phyloP scores from a whole-genome alignment of 805 yeast species.

The Ogataea pilisensis region DNA sequence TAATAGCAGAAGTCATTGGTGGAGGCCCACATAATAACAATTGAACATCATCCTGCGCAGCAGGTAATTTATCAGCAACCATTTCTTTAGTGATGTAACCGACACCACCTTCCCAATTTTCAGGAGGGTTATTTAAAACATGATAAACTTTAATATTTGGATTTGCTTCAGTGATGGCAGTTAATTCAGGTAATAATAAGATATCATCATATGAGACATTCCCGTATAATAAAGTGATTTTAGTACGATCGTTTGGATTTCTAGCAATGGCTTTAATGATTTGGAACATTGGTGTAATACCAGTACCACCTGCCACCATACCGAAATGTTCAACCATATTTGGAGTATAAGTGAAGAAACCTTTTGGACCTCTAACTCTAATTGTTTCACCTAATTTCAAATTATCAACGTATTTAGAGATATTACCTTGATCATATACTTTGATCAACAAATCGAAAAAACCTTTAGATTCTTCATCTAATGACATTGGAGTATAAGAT shows the following conservation, averaged over 20 bases:
- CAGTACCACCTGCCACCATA: constrained; percentile 97
- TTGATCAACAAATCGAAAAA: constrained; percentile 82
- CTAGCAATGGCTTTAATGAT: constrained; percentile 75
- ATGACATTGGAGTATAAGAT: constrained; percentile 87
- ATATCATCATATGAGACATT: constrained; percentile 78
- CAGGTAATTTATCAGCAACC: constrained; percentile 59
- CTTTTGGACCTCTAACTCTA: constrained; percentile 86
- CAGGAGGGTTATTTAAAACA: constrained; percentile 70
- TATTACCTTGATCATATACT: constrained; percentile 80
- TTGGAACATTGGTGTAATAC: constrained; percentile 96
- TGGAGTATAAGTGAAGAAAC: constrained; percentile 77
- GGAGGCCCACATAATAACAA: constrained; percentile 92
- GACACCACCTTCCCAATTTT: constrained; percentile 67
- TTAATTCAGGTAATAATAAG: constrained; percentile 74
- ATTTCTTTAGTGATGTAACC: constrained; percentile 82
- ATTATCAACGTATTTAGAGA: constrained; percentile 68
- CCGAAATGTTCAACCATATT: constrained; percentile 70
- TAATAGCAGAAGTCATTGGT: constrained; percentile 81
- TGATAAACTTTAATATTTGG: constrained; percentile 66
- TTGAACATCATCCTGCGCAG: constrained; percentile 55
- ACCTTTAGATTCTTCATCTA: constrained; percentile 69
- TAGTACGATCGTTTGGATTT: constrained; percentile 76
- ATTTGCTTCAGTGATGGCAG: constrained; percentile 51
- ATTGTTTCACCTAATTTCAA: constrained; percentile 76
- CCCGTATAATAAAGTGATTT: constrained; percentile 73